Conservation (phyloP, 177 flowering plant genomes). For the Telopea speciosissima region DNA sequence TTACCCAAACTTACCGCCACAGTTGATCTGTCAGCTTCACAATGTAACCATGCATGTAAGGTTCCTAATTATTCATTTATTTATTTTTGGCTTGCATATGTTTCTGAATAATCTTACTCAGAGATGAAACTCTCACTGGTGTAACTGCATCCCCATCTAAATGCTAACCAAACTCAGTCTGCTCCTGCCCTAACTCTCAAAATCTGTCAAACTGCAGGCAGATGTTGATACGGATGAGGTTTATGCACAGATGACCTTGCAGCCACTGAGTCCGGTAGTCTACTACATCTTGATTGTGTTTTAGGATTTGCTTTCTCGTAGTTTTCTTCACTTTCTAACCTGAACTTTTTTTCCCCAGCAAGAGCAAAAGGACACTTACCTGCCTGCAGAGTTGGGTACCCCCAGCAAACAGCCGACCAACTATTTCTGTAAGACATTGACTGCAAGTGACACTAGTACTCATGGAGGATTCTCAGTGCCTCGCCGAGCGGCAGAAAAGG, state of each 20-base stretch:
- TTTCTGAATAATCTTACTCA: background rate
- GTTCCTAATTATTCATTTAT: background rate
- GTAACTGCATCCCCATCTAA: too few relatives aligned
- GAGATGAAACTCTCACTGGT: too few relatives aligned
- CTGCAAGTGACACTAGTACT: constrained; percentile 31
- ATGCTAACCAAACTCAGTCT: too few relatives aligned
- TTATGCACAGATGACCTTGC: constrained; percentile 58
- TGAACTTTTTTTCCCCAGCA: constrained; percentile 13
- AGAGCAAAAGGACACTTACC: constrained; percentile 28
- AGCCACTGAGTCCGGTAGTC: constrained; percentile 34
- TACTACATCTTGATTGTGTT: background rate
- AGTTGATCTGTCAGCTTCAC: constrained; percentile 84
- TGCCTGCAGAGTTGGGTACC: constrained; percentile 25
- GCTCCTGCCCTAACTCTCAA: constrained; percentile 9
- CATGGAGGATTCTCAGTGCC: constrained; percentile 38
- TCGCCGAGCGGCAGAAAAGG: constrained; percentile 36
- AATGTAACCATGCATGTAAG: constrained; percentile 92
- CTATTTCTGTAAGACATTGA: constrained; percentile 31
- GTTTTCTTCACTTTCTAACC: background rate
- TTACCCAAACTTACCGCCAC: constrained; percentile 82
- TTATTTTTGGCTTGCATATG: background rate
- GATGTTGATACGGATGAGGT: constrained; percentile 69
- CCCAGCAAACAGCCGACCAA: constrained; percentile 29
- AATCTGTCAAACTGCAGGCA: constrained; percentile 37
- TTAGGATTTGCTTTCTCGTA: background rate